Conservation (phyloP, 2,329 filamentous ascomycete genomes). For the Colletotrichum incanum region DNA sequence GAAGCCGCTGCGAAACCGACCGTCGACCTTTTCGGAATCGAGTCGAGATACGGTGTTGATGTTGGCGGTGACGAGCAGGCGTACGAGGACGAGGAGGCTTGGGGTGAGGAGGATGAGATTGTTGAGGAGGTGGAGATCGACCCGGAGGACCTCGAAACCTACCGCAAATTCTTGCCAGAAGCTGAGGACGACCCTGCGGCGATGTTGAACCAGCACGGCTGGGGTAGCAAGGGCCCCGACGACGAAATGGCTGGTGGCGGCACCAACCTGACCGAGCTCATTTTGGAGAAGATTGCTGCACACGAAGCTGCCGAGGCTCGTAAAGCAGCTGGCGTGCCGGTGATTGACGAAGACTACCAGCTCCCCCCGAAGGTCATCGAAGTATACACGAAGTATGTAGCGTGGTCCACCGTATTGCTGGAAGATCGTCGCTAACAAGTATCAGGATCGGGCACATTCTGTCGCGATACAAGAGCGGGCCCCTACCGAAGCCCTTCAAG, state of each 20-base stretch:
- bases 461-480: conserved; percentile 95
- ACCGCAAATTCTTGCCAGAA: conserved; percentile 88
- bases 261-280: conserved; percentile 92
- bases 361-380: conserved; percentile 93
- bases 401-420: background rate
- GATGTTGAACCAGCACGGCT: conserved; percentile 76
- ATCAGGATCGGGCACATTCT: conserved; percentile 86
- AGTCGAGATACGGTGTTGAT: conserved; percentile 78
- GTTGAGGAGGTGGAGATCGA: conserved; percentile 86
- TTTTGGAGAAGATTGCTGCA: conserved; percentile 93
- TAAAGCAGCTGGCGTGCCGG: conserved; percentile 63
- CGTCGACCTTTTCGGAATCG: conserved; percentile 82
- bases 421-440: conserved; percentile 36
- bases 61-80: conserved; percentile 64
- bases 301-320: conserved; percentile 80
- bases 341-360: conserved; percentile 89
- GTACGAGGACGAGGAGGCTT: conserved; percentile 74
- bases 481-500: conserved; percentile 97
- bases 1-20: conserved; percentile 56
- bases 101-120: conserved; percentile 84
- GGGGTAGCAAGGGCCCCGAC: conserved; percentile 63
- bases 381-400: conserved; percentile 86
- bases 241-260: conserved; percentile 63
- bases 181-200: conserved; percentile 76
- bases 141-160: conserved; percentile 89